Conservation (phyloP, 129 eudicot genomes). For the Mikania micrantha region DNA sequence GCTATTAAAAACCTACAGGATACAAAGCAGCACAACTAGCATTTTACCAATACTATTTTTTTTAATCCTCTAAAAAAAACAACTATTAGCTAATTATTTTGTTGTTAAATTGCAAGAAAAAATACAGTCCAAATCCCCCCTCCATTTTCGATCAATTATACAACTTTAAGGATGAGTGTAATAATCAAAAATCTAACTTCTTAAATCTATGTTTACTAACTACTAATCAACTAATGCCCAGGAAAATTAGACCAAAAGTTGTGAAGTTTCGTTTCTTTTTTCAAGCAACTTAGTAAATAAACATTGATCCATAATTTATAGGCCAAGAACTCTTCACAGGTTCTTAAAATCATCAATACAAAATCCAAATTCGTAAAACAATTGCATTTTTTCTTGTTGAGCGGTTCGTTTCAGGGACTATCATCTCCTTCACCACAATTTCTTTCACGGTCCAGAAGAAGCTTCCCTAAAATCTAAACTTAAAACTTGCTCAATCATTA, state of each 20-base stretch:
- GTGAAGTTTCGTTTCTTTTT: neutral
- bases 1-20: neutral
- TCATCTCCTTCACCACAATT: neutral
- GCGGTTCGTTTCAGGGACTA: neutral
- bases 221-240: neutral
- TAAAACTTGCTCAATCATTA: neutral
- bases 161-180: neutral
- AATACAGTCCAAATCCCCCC: no score
- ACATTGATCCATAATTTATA: neutral
- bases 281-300: neutral
- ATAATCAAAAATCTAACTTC: neutral
- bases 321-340: neutral
- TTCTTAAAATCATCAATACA: neutral
- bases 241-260: neutral
- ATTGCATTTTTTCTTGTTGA: neutral
- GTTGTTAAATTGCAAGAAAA: neutral
- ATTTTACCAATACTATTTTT: neutral
- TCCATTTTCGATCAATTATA: neutral
- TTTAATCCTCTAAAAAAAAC: neutral
- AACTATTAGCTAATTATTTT: neutral
- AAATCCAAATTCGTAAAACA: neutral
- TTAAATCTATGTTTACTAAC: neutral
- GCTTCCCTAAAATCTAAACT: neutral
- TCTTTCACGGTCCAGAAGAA: neutral
- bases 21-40: neutral